Conservation (phyloP, 2,329 filamentous ascomycete species). For the Penicillium sclerotigenum region DNA sequence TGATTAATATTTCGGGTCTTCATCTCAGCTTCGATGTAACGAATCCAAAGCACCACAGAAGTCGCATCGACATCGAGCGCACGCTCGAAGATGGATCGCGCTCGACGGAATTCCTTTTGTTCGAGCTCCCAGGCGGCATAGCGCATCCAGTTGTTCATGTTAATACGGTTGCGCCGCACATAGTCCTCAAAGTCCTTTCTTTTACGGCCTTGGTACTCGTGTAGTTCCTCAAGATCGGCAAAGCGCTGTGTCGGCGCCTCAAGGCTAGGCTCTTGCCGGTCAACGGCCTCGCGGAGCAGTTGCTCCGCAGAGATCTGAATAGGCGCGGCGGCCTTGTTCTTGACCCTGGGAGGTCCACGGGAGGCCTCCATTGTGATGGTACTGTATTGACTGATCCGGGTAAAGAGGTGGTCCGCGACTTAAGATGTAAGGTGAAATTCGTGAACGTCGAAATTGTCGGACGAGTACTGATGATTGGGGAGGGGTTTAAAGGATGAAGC, state of each 20-base stretch:
- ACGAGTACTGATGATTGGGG: background rate
- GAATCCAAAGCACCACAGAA: conserved; percentile 80
- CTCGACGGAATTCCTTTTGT: conserved; percentile 93
- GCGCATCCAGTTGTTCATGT: conserved; percentile 98
- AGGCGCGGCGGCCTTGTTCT: conserved; percentile 94
- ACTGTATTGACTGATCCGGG: background rate
- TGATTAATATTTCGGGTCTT: conserved; percentile 94
- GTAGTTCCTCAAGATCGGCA: conserved; percentile 92
- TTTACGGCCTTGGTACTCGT: conserved; percentile 95
- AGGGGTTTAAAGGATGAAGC: background rate
- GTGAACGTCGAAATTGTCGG: background rate
- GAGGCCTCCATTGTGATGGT: conserved; percentile 73
- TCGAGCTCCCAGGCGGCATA: conserved; percentile 98
- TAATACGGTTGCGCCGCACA: conserved; percentile 88
- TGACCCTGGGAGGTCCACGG: conserved; percentile 90
- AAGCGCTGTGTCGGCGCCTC: conserved; percentile 93
- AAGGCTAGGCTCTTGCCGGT: conserved; percentile 83
- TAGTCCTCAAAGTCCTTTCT: conserved; percentile 97
- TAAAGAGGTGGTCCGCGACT: background rate
- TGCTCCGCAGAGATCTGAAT: conserved; percentile 94
- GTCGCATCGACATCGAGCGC: conserved; percentile 89
- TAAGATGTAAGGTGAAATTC: background rate
- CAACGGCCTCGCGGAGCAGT: conserved; percentile 92
- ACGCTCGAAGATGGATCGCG: conserved; percentile 89
- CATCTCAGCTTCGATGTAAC: conserved; percentile 96